These are phyloP conservation scores for Naumovozyma dairenensis DNA, from an alignment of 805 yeast genomes.

Conservation along the genomic window DNA sequence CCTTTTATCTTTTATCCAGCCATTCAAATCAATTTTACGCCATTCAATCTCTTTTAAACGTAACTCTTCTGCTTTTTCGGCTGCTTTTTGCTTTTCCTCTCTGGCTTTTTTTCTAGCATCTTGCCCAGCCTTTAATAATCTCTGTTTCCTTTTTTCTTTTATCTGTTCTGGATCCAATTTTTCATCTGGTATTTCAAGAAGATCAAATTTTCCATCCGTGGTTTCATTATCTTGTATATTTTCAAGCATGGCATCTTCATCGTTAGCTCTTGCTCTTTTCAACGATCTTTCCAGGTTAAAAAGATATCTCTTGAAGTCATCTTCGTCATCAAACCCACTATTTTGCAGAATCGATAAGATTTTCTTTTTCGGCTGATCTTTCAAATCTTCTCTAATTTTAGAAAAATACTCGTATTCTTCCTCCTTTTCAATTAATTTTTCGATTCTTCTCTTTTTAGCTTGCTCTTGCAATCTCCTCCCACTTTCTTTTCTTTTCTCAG, in stretches of 20 bases:
- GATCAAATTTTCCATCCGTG: slow-evolving; percentile 48
- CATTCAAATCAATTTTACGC: slow-evolving; percentile 62
- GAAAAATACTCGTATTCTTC: slow-evolving; percentile 68
- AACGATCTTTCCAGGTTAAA: slow-evolving; percentile 56
- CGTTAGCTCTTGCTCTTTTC: slow-evolving; percentile 55
- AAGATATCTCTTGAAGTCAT: slow-evolving; percentile 60
- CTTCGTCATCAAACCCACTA: slow-evolving; percentile 72
- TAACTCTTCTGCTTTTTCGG: slow-evolving; percentile 47
- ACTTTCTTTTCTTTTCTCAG: slow-evolving; percentile 72
- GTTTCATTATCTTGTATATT: slow-evolving; percentile 19
- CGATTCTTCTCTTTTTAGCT: slow-evolving; percentile 75
- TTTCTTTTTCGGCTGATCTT: slow-evolving; percentile 41
- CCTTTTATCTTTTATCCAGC: slow-evolving; percentile 73
- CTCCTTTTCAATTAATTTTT: slow-evolving; percentile 70
- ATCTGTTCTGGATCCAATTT: slow-evolving; percentile 69
- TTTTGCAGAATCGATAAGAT: slow-evolving; percentile 45
- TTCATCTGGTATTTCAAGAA: slow-evolving; percentile 77
- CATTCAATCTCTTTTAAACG: slow-evolving; percentile 62
- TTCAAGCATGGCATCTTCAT: slow-evolving; percentile 39
- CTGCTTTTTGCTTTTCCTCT: slow-evolving; percentile 64
- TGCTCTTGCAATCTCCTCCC: slow-evolving; percentile 88
- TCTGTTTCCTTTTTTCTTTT: slow-evolving; percentile 80
- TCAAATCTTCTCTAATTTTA: slow-evolving; percentile 44
- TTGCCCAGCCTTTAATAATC: slow-evolving; percentile 69
- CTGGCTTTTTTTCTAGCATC: slow-evolving; percentile 82